Evolutionary conservation across 2,329 filamentous ascomycete genomes (phyloP).

Genomic region (Rhynchosporium graminicola): DNA sequence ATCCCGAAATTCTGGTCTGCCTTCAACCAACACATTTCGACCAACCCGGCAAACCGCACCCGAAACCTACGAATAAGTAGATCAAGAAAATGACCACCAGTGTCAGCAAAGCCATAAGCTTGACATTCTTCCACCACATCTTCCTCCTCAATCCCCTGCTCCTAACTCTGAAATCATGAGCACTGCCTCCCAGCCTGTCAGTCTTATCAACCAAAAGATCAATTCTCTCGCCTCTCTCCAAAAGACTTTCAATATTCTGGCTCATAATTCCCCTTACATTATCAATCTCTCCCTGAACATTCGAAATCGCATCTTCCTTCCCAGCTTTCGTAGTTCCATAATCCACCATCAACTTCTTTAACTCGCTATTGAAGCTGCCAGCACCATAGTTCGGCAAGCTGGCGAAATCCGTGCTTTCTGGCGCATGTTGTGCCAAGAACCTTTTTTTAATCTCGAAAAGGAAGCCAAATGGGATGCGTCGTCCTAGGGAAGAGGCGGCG

Average conservation of each 20-base stretch:
- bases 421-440: constrained; percentile 73
- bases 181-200: constrained; percentile 82
- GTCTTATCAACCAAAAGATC: constrained; percentile 96
- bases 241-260: constrained; percentile 85
- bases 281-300: constrained; percentile 87
- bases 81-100: constrained; percentile 73
- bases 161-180: constrained; percentile 85
- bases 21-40: constrained; percentile 38
- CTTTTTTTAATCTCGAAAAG: constrained; percentile 87
- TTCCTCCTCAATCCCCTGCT: constrained; percentile 82
- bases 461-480: constrained; percentile 90
- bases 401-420: constrained; percentile 68
- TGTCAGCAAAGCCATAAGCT: constrained; percentile 79
- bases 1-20: neutral
- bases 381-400: constrained; percentile 87
- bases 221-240: constrained; percentile 90
- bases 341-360: constrained; percentile 77
- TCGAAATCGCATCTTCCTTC: constrained; percentile 78
- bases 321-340: constrained; percentile 78
- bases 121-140: constrained; percentile 99
- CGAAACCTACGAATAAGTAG: constrained; percentile 72
- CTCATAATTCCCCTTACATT: constrained; percentile 93
- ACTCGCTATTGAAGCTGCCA: constrained; percentile 78
- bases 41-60: constrained; percentile 65
- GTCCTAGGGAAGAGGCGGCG: constrained; percentile 76